Evolutionary conservation across 768 basidiomycete species (phyloP), one percentile per base, ranked within the genome.

Genomic region (Mycena galopus): DNA sequence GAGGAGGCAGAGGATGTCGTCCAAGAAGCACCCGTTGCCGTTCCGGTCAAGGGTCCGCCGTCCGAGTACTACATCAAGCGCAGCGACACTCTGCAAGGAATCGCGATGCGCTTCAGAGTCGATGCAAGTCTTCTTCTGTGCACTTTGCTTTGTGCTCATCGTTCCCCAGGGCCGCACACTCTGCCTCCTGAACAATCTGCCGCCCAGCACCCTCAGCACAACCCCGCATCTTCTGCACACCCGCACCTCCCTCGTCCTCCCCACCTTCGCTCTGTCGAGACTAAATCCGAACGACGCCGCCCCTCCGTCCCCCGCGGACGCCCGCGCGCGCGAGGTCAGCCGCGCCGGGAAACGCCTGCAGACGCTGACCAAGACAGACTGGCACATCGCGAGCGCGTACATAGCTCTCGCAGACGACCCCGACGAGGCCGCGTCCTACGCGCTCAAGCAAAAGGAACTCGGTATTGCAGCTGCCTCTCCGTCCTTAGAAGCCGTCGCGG

Each of bases 201-300:
- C 93, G 0, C 81, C 84, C 7, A 92, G 87, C 76, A 90, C 92
- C 4, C 81, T 94, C 23, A 88, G 83, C 68, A 93, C 91, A 0
- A 94, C 90, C 0, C 93, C 94, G 8, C 92, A 94, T 77, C 82
- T 94, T 10, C 83, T 94, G 19, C 93, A 94, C 79, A 94, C 93
- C 1, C 89, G 93, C 7, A 82, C 84, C 1, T 88, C 83, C 71
- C 80, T 94, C 67, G 78, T 84, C 19, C 83, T 94, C 12, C 92
- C 92, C 1, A 82, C 86, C 2, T 84, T 84, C 23, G 78, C 83
- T 5, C 81, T 79, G 64, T 81, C 75, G 17, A 76, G 75, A 67
- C 78, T 67, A 30, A 66, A 65, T 32, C 58, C 75, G 55, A 50
- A 68, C 71, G 74, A 74, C 72, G 75, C 72, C 39, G 74, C 61